Evolutionary conservation across 495 filamentous ascomycete species (phyloP), one percentile per base, ranked within the genome.

Genomic region (Aeminium ludgeri): DNA sequence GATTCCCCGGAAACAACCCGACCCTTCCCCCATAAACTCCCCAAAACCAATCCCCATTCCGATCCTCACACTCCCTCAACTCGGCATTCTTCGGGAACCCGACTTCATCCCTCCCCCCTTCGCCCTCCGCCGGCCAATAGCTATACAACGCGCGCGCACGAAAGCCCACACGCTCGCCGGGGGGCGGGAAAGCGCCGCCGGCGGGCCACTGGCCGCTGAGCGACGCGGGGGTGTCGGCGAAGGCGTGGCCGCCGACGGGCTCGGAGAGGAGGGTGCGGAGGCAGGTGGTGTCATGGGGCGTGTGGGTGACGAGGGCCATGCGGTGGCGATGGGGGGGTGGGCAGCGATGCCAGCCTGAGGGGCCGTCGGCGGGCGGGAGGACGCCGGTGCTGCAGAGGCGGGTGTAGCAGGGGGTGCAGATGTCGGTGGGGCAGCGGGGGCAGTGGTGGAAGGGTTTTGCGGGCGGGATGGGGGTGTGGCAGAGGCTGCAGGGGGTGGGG

Each of bases 41-140:
- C 62, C 73, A 74, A 41, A 65, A 81, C 84, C 84, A 94, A 57
- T 91, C 83, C 30, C 74, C 82, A 58, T 89, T 92, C 41, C 28
- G 10, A 57, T 82, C 76, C 59, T 82, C 73, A 27, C 74, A 73
- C 64, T 93, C 86, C 2, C 66, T 65, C 10, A 94, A 69, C 58
- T 87, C 81, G 0, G 85, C 83, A 4, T 78, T 76, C 41, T 72
- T 77, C 2, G 86, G 86, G 51, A 94, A 93, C 49, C 72, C 61
- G 38, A 94, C 55, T 64, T 94, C 86, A 57, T 91, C 80, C n/a
- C n/a, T n/a, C n/a, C n/a, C n/a, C 25, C 62, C 58, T 10, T 64
- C 64, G 0, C 53, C 54, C 5, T 68, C 68, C 6, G 58, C 62
- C 0, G 82, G 83, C 51, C 76, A 84, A 65, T 74, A 91, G 6